A percentile compares a stretch with the other conserved stretches of the same genome.
Evolutionary conservation across 345 rosid genomes (phyloP).

Genomic region (Ceriops decandra): DNA sequence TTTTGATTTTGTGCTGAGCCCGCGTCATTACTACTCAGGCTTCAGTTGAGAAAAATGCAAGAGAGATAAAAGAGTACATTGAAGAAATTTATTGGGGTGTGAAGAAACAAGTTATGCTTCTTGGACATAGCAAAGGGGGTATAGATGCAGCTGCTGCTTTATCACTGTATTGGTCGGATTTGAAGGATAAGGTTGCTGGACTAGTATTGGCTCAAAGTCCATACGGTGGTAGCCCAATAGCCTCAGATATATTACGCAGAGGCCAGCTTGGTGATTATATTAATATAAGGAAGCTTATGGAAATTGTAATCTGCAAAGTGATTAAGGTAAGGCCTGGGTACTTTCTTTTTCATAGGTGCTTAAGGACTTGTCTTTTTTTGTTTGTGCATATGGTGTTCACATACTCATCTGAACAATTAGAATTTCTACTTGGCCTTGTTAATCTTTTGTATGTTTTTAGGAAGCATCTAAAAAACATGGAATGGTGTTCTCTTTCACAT

Average conservation of each 20-base stretch:
- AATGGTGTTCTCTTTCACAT: too few species aligned
- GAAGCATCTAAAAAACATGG: too few species aligned
- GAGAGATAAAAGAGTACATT: constrained; percentile 85
- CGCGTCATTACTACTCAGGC: constrained; percentile 49
- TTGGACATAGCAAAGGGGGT: constrained; percentile 99
- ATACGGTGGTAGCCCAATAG: constrained; percentile 94
- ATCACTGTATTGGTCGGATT: constrained; percentile 90
- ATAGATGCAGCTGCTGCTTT: constrained; percentile 96
- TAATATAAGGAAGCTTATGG: constrained; percentile 76
- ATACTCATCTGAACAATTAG: too few species aligned
- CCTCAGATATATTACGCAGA: constrained; percentile 85
- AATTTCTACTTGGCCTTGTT: too few species aligned
- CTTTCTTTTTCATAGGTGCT: too few species aligned
- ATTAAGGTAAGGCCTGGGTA: constrained; percentile 55
- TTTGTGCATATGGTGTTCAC: too few species aligned
- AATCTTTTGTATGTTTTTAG: too few species aligned
- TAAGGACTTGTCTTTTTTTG: too few species aligned
- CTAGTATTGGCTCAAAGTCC: constrained; percentile 90
- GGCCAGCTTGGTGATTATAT: constrained; percentile 98
- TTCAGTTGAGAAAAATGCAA: constrained; percentile 95
- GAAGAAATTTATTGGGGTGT: constrained; percentile 98
- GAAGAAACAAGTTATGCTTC: constrained; percentile 78
- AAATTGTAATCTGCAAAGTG: constrained; percentile 83
- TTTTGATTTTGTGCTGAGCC: constrained; percentile 23
- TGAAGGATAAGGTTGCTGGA: constrained; percentile 95